These are phyloP conservation scores for Buxus sempervirens DNA, from an alignment of 164 flowering plant genomes.

Conservation along the genomic window DNA sequence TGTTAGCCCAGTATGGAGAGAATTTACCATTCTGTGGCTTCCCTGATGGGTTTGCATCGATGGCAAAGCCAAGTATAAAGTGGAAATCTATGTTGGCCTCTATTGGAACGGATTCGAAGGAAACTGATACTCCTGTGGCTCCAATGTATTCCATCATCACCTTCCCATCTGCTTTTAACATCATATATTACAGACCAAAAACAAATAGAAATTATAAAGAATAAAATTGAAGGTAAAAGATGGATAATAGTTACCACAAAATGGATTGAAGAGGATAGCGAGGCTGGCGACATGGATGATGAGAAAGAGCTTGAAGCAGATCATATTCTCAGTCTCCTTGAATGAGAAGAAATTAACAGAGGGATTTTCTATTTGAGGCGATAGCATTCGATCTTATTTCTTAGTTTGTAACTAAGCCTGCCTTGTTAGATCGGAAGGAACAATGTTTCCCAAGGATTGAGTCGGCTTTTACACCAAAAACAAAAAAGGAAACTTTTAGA, in stretches of 20 bases:
- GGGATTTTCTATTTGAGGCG: too few relatives aligned
- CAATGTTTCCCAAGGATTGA: too few relatives aligned
- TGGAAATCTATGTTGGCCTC: conserved; percentile 47
- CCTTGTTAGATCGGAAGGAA: too few relatives aligned
- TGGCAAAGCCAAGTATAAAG: conserved; percentile 62
- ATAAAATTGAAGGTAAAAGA: neutral
- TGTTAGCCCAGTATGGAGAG: conserved; percentile 52
- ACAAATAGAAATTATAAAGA: neutral
- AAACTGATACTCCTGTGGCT: conserved; percentile 47
- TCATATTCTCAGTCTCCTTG: conserved; percentile 6
- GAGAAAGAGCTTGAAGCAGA: conserved; percentile 13
- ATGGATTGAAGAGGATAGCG: conserved; percentile 8
- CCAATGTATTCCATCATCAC: conserved; percentile 76
- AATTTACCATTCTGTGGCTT: conserved; percentile 49
- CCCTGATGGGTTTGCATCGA: conserved; percentile 49
- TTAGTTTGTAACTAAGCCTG: neutral
- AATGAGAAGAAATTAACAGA: too few relatives aligned
- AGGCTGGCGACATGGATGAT: conserved; percentile 12
- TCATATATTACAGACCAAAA: neutral
- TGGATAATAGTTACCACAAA: conserved; percentile 6
- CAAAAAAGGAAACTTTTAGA: too few relatives aligned
- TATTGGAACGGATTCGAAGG: conserved; percentile 43
- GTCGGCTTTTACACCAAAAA: too few relatives aligned
- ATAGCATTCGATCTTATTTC: neutral
- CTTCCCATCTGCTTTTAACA: conserved; percentile 35